These are phyloP conservation scores for Triangularia setosa DNA, from an alignment of 2,329 filamentous ascomycete species.

Conservation along the genomic window DNA sequence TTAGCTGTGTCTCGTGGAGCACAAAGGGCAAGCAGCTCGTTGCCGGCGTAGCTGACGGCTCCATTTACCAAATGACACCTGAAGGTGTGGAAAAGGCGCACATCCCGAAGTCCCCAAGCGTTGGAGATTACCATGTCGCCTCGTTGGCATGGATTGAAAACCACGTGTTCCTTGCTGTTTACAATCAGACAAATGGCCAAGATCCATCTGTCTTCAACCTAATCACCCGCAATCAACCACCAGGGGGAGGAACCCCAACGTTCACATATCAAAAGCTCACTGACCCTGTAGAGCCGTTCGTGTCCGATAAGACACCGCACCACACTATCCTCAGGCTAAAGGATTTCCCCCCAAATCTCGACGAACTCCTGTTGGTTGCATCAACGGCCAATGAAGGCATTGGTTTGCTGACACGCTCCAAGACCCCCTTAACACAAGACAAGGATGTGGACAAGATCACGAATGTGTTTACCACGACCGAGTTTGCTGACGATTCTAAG, in stretches of 20 bases:
- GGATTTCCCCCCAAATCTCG: conserved; percentile 74
- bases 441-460: conserved; percentile 56
- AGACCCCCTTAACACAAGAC: conserved; percentile 59
- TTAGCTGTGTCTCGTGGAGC: conserved; percentile 88
- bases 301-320: conserved; percentile 62
- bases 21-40: conserved; percentile 88
- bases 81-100: conserved; percentile 72
- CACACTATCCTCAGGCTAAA: conserved; percentile 74
- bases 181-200: conserved; percentile 61
- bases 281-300: conserved; percentile 71
- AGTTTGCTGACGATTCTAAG: conserved; percentile 67
- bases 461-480: conserved; percentile 69
- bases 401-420: conserved; percentile 72
- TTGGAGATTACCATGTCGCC: conserved; percentile 68
- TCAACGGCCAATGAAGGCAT: conserved; percentile 79
- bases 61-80: conserved; percentile 76
- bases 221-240: conserved; percentile 62
- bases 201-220: conserved; percentile 73
- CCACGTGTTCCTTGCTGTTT: conserved; percentile 74
- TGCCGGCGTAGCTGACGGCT: conserved; percentile 78
- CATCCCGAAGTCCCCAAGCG: conserved; percentile 70
- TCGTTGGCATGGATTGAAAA: conserved; percentile 87
- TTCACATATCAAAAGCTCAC: conserved; percentile 72
- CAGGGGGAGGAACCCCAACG: conserved; percentile 36
- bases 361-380: conserved; percentile 76